Evolutionary conservation across 2,329 filamentous ascomycete species (phyloP), one percentile per base, ranked within the genome.

Genomic region (Diaporthe humulicola): DNA sequence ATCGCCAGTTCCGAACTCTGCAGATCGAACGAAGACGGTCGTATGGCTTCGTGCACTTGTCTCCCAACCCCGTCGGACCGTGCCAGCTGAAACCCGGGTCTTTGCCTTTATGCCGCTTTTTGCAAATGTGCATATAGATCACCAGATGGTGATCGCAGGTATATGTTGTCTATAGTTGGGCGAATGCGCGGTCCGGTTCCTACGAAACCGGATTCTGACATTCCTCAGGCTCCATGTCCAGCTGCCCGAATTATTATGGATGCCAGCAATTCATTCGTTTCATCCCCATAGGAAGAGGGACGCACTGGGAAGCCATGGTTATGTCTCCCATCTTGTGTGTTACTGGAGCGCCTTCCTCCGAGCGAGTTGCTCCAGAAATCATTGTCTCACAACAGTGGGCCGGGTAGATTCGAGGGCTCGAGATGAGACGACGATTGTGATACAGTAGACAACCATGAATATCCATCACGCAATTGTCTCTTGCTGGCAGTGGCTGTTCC

Each of bases 341-440:
- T 38, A 40, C 64, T 69, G 33, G 64, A 40, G 8, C 4, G n/a
- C 7, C 28, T 15, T 40, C 54, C 10, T 40, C 64, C 64, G 64
- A 36, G 45, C 8, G 60, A 38, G 25, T 52, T 54, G 4, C 28
- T 38, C 45, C 30, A 28, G 45, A 52, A 67, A 38, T 28, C 12
- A 54, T 22, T 38, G 64, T 54, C 64, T 40, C 64, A 54, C 30
- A 54, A 54, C 30, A 28, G 64, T 54, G 64, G 64, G 48, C 64
- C 64, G 22, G 33, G 48, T 40, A 54, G 22, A 40, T 69, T 69
- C 64, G 30, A 50, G n/a, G 61, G 33, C 64, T 28, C 15, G n/a
- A 40, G 64, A 28, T 69, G 64, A 40, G 45, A 69, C 48, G 45
- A 54, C 64, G 22, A 54, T 52, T 30, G 64, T 54, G 45, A 69